Percentiles rank a stretch among this genome's conserved stretches.
These are phyloP conservation scores for Saccharomyces hybrid DNA, from an alignment of 1,139 yeast species.

Conservation along the genomic window DNA sequence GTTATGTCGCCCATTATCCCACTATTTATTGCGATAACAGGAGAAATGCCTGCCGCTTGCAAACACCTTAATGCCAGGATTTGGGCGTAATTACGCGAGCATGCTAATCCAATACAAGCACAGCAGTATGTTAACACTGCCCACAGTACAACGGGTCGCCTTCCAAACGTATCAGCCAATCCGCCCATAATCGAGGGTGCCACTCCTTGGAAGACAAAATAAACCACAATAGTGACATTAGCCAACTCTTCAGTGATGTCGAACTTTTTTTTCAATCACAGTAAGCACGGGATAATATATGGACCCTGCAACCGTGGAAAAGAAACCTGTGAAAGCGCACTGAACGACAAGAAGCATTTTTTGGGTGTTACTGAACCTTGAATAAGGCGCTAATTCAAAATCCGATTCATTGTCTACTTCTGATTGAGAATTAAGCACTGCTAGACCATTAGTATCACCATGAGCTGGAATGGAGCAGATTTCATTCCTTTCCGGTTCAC, in stretches of 20 bases:
- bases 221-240: constrained; percentile 64
- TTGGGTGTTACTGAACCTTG: constrained; percentile 36
- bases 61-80: constrained; percentile 52
- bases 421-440: not conserved
- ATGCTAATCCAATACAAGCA: constrained; percentile 55
- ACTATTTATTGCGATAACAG: constrained; percentile 56
- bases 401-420: not conserved
- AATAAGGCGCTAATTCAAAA: constrained; percentile 7
- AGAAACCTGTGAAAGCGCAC: constrained; percentile 43
- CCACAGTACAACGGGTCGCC: constrained; percentile 53
- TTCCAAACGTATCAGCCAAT: constrained; percentile 60
- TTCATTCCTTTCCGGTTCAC: not conserved
- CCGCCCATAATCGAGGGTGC: constrained; percentile 59
- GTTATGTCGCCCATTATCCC: constrained; percentile 68
- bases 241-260: constrained; percentile 46
- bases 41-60: constrained; percentile 65
- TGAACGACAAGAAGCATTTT: constrained; percentile 35
- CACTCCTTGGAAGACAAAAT: constrained; percentile 62
- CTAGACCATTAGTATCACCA: not conserved
- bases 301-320: constrained; percentile 62
- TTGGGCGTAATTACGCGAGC: constrained; percentile 38
- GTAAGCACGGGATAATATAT: constrained; percentile 69
- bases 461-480: not conserved
- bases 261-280: constrained; percentile 44
- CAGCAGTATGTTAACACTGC: constrained; percentile 49